phyloP scores from a whole-genome alignment of 495 filamentous ascomycete genomes.

The Penicillium verhagenii region DNA sequence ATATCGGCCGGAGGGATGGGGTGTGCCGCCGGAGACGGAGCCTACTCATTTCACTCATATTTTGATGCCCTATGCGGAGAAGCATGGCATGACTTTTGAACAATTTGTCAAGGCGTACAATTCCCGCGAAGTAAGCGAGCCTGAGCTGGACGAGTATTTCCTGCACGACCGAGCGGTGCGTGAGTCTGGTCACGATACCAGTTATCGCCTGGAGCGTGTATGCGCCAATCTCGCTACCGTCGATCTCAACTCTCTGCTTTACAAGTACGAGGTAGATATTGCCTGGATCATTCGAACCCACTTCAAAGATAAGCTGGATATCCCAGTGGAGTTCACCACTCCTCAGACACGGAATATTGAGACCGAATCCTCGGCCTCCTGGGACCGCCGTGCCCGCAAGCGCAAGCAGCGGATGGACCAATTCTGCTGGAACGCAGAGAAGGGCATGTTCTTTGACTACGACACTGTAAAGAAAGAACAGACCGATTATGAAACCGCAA shows the following conservation, averaged over 20 bases:
- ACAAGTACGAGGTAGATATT: slow-evolving; percentile 95
- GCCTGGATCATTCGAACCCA: slow-evolving; percentile 73
- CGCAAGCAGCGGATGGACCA: slow-evolving; percentile 81
- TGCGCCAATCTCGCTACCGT: slow-evolving; percentile 89
- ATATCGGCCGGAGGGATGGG: slow-evolving; percentile 83
- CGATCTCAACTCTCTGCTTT: slow-evolving; percentile 88
- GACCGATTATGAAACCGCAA: slow-evolving; percentile 78
- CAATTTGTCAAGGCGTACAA: slow-evolving; percentile 90
- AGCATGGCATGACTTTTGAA: slow-evolving; percentile 74
- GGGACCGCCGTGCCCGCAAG: slow-evolving; percentile 82
- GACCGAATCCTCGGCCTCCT: slow-evolving; percentile 75
- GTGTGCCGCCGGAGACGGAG: slow-evolving; percentile 93
- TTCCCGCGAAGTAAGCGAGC: slow-evolving; percentile 69
- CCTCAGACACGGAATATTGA: slow-evolving; percentile 54
- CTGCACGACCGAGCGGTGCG: slow-evolving; percentile 91
- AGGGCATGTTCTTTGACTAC: slow-evolving; percentile 97
- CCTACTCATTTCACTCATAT: slow-evolving; percentile 84
- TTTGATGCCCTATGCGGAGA: slow-evolving; percentile 80
- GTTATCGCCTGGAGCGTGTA: slow-evolving; percentile 84
- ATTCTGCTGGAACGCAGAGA: slow-evolving; percentile 84
- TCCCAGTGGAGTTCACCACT: slow-evolving; percentile 77
- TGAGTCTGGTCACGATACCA: slow-evolving; percentile 96
- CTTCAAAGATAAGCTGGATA: slow-evolving; percentile 74
- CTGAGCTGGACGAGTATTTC: slow-evolving; percentile 91
- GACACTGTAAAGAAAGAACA: slow-evolving; percentile 77